A percentile compares a stretch with the other conserved stretches of the same genome.
Conservation (phyloP, 192 early-diverging fungal species). For the Mortierella claussenii region DNA sequence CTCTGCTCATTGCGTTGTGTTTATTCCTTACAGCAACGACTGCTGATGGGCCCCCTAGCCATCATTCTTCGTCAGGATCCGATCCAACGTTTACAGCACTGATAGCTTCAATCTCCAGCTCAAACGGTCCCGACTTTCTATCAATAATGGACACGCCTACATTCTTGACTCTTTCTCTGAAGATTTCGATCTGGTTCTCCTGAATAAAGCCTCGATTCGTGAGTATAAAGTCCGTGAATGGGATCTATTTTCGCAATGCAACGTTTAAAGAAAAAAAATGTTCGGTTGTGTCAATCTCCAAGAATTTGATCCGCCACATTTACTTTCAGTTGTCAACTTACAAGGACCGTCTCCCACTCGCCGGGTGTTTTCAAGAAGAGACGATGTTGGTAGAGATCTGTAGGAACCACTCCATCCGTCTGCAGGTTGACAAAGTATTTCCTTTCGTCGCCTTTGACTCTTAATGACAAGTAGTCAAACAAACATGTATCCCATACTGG, state of each 20-base stretch:
- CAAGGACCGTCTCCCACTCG: slow-evolving; percentile 91
- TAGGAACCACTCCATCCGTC: slow-evolving; percentile 82
- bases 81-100: slow-evolving; percentile 91
- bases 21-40: no score
- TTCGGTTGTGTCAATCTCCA: no score
- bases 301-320: no score
- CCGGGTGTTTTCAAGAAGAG: slow-evolving; percentile 88
- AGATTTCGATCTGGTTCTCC: slow-evolving; percentile 87
- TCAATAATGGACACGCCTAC: slow-evolving; percentile 90
- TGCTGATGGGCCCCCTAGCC: background rate
- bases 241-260: slow-evolving; percentile 69
- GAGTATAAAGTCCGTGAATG: slow-evolving; percentile 92
- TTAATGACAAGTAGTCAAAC: slow-evolving; percentile 85
- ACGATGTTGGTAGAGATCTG: slow-evolving; percentile 94
- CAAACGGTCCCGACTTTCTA: slow-evolving; percentile 84
- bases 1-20: background rate
- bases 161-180: slow-evolving; percentile 84
- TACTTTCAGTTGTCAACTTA: slow-evolving; percentile 32
- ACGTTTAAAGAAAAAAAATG: background rate
- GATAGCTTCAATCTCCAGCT: slow-evolving; percentile 91
- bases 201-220: slow-evolving; percentile 91
- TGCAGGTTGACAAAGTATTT: slow-evolving; percentile 96
- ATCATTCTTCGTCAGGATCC: slow-evolving; percentile 54
- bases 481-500: slow-evolving; percentile 87
- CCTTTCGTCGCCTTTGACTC: slow-evolving; percentile 82